Evolutionary conservation across 257 asterid species (phyloP), one percentile per base, ranked within the genome.

Genomic region (Solanum acaule): DNA sequence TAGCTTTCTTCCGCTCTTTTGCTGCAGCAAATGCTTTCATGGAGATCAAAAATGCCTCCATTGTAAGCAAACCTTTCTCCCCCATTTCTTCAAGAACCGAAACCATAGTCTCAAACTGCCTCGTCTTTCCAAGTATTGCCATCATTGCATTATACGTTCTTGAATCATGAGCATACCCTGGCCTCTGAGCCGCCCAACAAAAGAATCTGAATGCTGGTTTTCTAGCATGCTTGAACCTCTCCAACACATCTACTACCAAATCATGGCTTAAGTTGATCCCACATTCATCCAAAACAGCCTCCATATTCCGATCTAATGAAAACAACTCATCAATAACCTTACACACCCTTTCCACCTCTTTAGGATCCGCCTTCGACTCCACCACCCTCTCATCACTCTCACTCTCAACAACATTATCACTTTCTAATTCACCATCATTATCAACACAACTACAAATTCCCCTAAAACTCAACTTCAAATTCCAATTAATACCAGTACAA

Each of bases 21-120:
- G 98, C 98, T 88, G 98, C 95, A 16, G 96, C 99, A 90, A 95
- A 97, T 33, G 94, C 91, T 88, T 89, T 94, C 67, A 96, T 92
- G 31, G 96, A 92, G 18, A 94, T 91, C 42, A 70, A 59, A 73
- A 95, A 97, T 12, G 96, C 94, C 87, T 96, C 98, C 87, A 94
- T 71, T 0, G 94, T 91, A 83, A 96, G 95, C 90, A 96, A 88
- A 11, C 97, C 93, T 89, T 95, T 96, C 85, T 91, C 95, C 0
- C 98, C 98, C 98, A 97, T 97, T 90, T 97, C 98, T 67, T 94
- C 97, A 82, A 95, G 95, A 78, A 97, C 77, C 1, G 95, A 92
- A 15, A 93, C 87, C 99, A 97, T 93, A 8, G 98, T 95, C 96
- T 97, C 98, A 83, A 97, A 97, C 90, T 96, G 99, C 92, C 95